These are phyloP conservation scores for Phragmites australis DNA, from an alignment of 176 grass and related monocot genomes.

Conservation along the genomic window DNA sequence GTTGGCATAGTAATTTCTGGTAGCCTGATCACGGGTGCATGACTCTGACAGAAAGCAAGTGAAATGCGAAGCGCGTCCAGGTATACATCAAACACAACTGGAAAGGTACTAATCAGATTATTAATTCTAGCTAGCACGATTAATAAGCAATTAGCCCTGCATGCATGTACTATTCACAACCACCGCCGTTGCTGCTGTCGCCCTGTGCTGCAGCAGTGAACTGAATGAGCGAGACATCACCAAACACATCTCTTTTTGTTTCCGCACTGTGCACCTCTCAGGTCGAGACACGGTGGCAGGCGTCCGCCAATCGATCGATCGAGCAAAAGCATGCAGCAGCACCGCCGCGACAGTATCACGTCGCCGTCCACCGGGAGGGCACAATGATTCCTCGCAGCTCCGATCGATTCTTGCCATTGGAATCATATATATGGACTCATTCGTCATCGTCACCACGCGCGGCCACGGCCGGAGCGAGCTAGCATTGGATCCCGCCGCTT, in stretches of 20 bases:
- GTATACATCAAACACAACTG: too few species aligned
- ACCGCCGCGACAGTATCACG: slow-evolving; percentile 12
- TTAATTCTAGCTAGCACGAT: too few species aligned
- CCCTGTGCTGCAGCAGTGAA: neutral
- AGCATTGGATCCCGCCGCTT: neutral
- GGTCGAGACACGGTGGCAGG: neutral
- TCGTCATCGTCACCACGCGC: neutral
- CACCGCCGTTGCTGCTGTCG: neutral
- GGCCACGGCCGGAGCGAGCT: too few species aligned
- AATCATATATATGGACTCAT: neutral
- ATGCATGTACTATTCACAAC: too few species aligned
- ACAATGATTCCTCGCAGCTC: slow-evolving; percentile 12
- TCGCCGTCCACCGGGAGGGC: slow-evolving; percentile 27
- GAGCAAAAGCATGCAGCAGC: neutral
- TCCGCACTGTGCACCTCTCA: neutral
- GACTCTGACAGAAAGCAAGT: neutral
- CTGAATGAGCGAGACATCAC: neutral
- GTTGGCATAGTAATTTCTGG: neutral
- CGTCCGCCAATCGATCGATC: neutral
- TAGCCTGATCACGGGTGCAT: neutral
- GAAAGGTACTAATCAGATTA: too few species aligned
- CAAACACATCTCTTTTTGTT: neutral
- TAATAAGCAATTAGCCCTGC: too few species aligned
- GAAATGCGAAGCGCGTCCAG: too few species aligned
- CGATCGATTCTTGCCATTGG: neutral